Evolutionary conservation across 495 filamentous ascomycete genomes (phyloP), one percentile per base, ranked within the genome.

Genomic region (Penicillium longicatenatum): DNA sequence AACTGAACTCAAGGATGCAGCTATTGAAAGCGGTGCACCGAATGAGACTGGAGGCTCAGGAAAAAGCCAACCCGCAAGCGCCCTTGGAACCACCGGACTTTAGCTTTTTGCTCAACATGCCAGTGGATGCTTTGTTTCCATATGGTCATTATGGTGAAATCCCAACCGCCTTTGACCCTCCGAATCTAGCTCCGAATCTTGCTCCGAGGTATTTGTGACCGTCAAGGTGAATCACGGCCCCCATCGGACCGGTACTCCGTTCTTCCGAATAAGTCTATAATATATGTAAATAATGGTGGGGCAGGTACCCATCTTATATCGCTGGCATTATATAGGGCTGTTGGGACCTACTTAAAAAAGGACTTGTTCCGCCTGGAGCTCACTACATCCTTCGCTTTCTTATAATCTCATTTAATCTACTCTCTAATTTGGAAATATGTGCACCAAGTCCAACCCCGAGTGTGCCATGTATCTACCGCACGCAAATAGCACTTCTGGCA

Each of bases 11-110:
- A 1, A 44, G 63, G 52, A 51, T 59, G 29, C 14, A 55, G 3
- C 10, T 63, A 19, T 58, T 69, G 24, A 69, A 64, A 49, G 54
- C 54, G 11, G 30, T 54, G 22, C 64, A 69, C 55, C 60, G 31
- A 2, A 46, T 46, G 14, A 62, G 59, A 19, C 41, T 52, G 17
- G 53, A 60, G 0, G 61, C 58, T 2, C 39, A 52, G 31, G 56
- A 59, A 12, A 50, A 45, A 19, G 31, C 47, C 10, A 50, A 52
- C 9, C 8, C 20, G 1, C 39, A 55, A 14, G 41, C 47, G 6
- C 17, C 20, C 26, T 37, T 46, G 17, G 39, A 48, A 24, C 35
- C 33, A 4, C 31, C 43, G 16, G 62, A 65, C 44, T 58, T 58
- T 22, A 48, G 49, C 42, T 62, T 58, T 37, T 41, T 65, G 47